These are phyloP conservation scores for Gonapodya prolifera DNA, from an alignment of 192 early-diverging fungal species.

Conservation along the genomic window DNA sequence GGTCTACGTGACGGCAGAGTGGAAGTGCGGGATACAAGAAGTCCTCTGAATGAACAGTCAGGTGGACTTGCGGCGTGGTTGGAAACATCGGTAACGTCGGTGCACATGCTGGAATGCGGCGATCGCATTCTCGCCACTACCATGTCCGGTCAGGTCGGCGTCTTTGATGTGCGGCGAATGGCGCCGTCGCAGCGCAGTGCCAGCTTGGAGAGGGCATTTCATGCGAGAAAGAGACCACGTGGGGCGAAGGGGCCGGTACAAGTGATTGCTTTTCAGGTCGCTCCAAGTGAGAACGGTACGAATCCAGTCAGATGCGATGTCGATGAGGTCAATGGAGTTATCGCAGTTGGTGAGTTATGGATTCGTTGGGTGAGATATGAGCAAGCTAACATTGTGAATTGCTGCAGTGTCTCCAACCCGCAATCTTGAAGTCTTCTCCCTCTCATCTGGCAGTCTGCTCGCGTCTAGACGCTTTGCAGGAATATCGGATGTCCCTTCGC, in stretches of 20 bases:
- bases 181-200: not conserved
- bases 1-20: not conserved
- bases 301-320: not conserved
- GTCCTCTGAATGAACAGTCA: not conserved
- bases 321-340: not conserved
- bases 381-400: too few relatives aligned
- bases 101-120: not conserved
- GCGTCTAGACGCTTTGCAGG: not conserved
- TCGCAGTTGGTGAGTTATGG: not conserved
- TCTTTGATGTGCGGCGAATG: not conserved
- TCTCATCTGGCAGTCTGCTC: not conserved
- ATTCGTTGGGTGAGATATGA: not conserved
- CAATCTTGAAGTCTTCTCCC: not conserved
- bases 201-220: not conserved
- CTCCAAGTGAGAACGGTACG: not conserved
- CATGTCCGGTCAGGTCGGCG: not conserved
- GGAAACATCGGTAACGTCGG: not conserved
- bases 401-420: not conserved
- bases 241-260: not conserved
- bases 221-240: not conserved
- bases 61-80: not conserved
- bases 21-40: not conserved
- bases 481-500: not conserved
- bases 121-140: not conserved
- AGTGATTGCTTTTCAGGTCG: not conserved